phyloP scores from a whole-genome alignment of 768 basidiomycete species.

The Boletus huronensis region DNA sequence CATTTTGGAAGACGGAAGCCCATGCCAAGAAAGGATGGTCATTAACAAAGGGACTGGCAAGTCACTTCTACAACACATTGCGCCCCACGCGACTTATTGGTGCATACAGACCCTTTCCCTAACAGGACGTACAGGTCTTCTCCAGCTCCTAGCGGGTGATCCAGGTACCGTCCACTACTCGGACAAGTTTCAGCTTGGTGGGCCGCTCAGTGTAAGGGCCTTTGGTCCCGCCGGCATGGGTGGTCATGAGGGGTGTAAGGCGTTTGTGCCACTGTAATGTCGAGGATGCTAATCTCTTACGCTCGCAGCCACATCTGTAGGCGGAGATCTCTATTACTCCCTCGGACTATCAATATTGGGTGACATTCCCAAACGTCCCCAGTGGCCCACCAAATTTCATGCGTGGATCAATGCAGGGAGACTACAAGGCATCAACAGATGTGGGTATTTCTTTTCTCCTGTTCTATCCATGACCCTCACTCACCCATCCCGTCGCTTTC shows the following conservation, averaged over 20 bases:
- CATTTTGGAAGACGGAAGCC: slow-evolving; percentile 27
- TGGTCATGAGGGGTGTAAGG: slow-evolving; percentile 66
- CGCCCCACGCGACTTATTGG: not conserved
- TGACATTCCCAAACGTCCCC: slow-evolving; percentile 62
- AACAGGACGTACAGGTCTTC: slow-evolving; percentile 64
- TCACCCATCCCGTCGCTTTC: not conserved
- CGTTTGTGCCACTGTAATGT: not conserved
- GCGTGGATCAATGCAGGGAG: slow-evolving; percentile 79
- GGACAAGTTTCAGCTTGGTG: slow-evolving; percentile 92
- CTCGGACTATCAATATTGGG: slow-evolving; percentile 73
- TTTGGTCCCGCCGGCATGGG: slow-evolving; percentile 79
- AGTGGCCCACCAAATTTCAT: slow-evolving; percentile 88
- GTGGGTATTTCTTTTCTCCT: slow-evolving; percentile 37
- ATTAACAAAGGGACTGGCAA: slow-evolving; percentile 18
- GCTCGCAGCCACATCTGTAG: slow-evolving; percentile 72
- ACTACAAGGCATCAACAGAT: slow-evolving; percentile 55
- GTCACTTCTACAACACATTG: slow-evolving; percentile 1
- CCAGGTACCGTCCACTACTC: slow-evolving; percentile 49
- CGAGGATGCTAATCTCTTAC: not conserved
- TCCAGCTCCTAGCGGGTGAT: slow-evolving; percentile 57
- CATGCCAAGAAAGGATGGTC: slow-evolving; percentile 25
- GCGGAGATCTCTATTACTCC: slow-evolving; percentile 81
- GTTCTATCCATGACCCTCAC: not conserved
- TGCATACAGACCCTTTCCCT: slow-evolving; percentile 69
- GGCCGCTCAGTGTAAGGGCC: slow-evolving; percentile 78